Conservation (phyloP, 495 filamentous ascomycete species). For the Trichoderma parareesei region DNA sequence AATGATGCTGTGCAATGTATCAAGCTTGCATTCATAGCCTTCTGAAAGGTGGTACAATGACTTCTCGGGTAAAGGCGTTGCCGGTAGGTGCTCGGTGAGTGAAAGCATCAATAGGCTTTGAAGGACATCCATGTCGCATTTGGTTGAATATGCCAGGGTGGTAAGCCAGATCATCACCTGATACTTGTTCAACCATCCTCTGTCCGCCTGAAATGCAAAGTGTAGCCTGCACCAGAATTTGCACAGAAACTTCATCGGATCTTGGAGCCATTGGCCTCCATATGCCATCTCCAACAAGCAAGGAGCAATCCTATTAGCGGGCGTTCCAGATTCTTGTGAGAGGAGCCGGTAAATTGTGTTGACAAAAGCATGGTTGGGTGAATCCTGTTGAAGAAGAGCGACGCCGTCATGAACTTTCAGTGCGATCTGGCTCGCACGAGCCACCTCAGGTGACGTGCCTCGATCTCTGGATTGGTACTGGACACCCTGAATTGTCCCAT, state of each 20-base stretch:
- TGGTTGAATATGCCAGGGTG: slow-evolving; percentile 28
- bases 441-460: slow-evolving; percentile 6
- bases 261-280: slow-evolving; percentile 16
- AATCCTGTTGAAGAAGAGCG: slow-evolving; percentile 14
- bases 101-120: neutral
- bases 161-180: slow-evolving; percentile 40
- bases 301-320: neutral
- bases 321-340: neutral
- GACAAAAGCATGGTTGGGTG: neutral
- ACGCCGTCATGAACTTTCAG: slow-evolving; percentile 2
- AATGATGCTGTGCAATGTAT: neutral
- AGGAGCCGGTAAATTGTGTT: neutral
- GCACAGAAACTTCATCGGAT: slow-evolving; percentile 16
- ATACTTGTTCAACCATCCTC: slow-evolving; percentile 22
- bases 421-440: neutral
- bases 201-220: slow-evolving; percentile 18
- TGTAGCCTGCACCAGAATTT: slow-evolving; percentile 31
- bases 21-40: neutral
- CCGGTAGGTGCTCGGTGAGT: neutral
- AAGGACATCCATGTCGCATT: slow-evolving; percentile 18
- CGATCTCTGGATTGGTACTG: slow-evolving; percentile 25
- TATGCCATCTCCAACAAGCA: slow-evolving; percentile 13
- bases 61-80: neutral
- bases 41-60: neutral
- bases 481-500: slow-evolving; percentile 29